A percentile compares a stretch with the other conserved stretches of the same genome.
Evolutionary conservation across 2,329 filamentous ascomycete species (phyloP).

Genomic region (Teratosphaeriaceae sp.): DNA sequence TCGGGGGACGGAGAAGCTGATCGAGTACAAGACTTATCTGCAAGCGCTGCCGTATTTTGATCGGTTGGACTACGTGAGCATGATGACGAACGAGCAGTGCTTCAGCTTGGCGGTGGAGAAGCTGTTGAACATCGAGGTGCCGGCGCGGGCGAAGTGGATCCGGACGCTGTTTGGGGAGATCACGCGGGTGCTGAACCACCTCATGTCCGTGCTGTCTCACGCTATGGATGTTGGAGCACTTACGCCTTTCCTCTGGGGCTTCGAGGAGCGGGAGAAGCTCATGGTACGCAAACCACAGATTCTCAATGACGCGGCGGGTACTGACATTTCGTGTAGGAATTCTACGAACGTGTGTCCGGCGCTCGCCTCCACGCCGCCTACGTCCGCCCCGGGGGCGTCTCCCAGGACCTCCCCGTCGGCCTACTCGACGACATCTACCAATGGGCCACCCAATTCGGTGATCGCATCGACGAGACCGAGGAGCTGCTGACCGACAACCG

Average conservation of each 20-base stretch:
- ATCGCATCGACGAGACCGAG: constrained; percentile 97
- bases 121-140: constrained; percentile 92
- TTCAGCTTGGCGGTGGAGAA: constrained; percentile 96
- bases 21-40: constrained; percentile 99
- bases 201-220: constrained; percentile 96
- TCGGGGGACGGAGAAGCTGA: constrained; percentile 97
- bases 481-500: constrained; percentile 98
- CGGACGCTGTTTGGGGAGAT: constrained; percentile 93
- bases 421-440: constrained; percentile 98
- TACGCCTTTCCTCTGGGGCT: constrained; percentile 98
- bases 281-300: constrained; percentile 61
- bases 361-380: constrained; percentile 97
- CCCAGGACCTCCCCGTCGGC: constrained; percentile 88
- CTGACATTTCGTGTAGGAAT: constrained; percentile 61
- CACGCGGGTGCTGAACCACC: constrained; percentile 88
- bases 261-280: constrained; percentile 98
- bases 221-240: constrained; percentile 98
- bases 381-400: constrained; percentile 91
- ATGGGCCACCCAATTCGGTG: constrained; percentile 98
- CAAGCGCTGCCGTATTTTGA: constrained; percentile 99
- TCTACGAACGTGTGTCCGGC: constrained; percentile 98
- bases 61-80: constrained; percentile 96
- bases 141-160: constrained; percentile 93
- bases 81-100: constrained; percentile 99
- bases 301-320: not conserved